Evolutionary conservation across 768 basidiomycete genomes (phyloP), one percentile per base, ranked within the genome.

Genomic region (Boletus sp.): DNA sequence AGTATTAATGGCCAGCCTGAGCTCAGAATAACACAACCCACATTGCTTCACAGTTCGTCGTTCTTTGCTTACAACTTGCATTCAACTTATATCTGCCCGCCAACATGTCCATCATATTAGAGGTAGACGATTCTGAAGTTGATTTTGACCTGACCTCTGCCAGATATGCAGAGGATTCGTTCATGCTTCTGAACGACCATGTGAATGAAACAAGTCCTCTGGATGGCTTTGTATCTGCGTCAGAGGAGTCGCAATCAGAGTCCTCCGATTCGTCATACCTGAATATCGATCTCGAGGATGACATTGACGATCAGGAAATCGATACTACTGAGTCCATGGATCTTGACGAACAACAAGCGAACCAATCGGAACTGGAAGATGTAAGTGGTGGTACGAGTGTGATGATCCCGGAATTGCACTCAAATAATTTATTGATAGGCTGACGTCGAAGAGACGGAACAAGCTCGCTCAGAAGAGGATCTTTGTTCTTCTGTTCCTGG

Each of bases 401-500:
- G 25, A n/a, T 29, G 4, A 40, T 17, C 7, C 17, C 11, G 42
- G 25, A 41, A n/a, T 29, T 8, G 10, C 11, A 27, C 48, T 54
- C 33, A 54, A 15, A 33, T 11, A 14, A 11, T 17, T 19, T 30
- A 7, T 42, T 45, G 29, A n/a, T 34, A 68, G 69, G 39, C 47
- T 1, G 69, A 70, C 8, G 27, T 35, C 8, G 64, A 62, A 45
- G 32, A 9, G 3, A 21, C 37, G 10, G 69, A 58, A 25, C 33
- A 40, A 30, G 13, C 45, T 38, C 53, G 14, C 10, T 25, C 56
- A 21, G 56, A 64, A 29, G 56, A 54, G 15, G 68, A 69, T 40
- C 34, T 70, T 6, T 64, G 65, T 49, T 56, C 56, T 34, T 69
- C 67, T 35, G 68, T 83, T 51, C 62, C 68, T 6, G 78, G 76